Evolutionary conservation across 2,329 filamentous ascomycete species (phyloP), one percentile per base, ranked within the genome.

Genomic region (Xylaria sp.): DNA sequence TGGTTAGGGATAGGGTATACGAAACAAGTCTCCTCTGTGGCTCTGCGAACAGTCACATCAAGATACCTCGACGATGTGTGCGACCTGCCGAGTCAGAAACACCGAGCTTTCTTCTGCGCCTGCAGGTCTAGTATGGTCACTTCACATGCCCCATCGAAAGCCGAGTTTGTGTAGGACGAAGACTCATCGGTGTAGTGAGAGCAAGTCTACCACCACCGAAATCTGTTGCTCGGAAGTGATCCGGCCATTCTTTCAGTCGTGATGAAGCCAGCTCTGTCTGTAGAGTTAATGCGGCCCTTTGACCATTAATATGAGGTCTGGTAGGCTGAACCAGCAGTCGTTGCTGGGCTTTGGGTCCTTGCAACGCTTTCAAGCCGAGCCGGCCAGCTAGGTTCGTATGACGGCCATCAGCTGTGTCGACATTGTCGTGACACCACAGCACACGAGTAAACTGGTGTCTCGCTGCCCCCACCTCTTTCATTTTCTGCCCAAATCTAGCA

Each of bases 141-240:
- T 70, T 64, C 65, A 64, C 62, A 59, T 59, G 65, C 64, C 66
- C 74, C 71, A 73, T 76, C 71, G 61, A 73, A 70, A 66, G 63
- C 67, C 65, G 71, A 68, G 73, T 74, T 74, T 75, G 72, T 69
- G 78, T 80, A 72, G 75, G 72, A 79, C 78, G 65, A 76, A 61
- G 66, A 62, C 67, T 70, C 74, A 65, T 72, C 70, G 58, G 62
- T 69, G 66, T 70, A 67, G 69, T 71, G 63, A 64, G 46, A 63
- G 59, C 20, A 67, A 64, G 67, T 70, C 65, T 69, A 68, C 73
- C 72, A 71, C 72, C 65, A 63, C 68, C 67, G 58, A 32, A 68
- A 59, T 62, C 46, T 61, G 44, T 72, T 57, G 56, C 51, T 70
- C 59, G 66, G 72, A 74, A 68, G 68, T 55, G 61, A 58, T 64